Percentiles rank a stretch among this genome's conserved stretches.
Conservation (phyloP, 805 yeast genomes). For the Yamadazyma philogaea region DNA sequence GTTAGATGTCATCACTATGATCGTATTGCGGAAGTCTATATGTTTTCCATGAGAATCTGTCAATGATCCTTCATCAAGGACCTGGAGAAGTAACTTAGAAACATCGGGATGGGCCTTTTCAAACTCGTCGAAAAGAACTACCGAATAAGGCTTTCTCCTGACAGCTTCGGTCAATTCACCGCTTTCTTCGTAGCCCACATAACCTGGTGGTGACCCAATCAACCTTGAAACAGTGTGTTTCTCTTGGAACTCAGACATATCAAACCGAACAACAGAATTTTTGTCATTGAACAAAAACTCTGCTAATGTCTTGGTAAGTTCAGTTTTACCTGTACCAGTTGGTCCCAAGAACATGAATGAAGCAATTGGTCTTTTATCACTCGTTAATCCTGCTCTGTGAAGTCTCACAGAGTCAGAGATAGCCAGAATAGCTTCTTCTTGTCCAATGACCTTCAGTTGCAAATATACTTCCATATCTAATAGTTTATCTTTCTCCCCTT, state of each 20-base stretch:
- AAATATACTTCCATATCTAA: slow-evolving; percentile 81
- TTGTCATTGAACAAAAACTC: slow-evolving; percentile 90
- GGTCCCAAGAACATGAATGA: slow-evolving; percentile 97
- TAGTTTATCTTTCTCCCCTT: slow-evolving; percentile 90
- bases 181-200: slow-evolving; percentile 92
- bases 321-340: slow-evolving; percentile 98
- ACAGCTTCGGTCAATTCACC: slow-evolving; percentile 97
- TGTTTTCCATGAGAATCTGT: slow-evolving; percentile 95
- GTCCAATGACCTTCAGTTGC: slow-evolving; percentile 83
- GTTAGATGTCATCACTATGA: slow-evolving; percentile 94
- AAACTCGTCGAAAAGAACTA: slow-evolving; percentile 90
- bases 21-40: slow-evolving; percentile 91
- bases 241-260: slow-evolving; percentile 98
- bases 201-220: slow-evolving; percentile 98
- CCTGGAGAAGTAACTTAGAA: slow-evolving; percentile 86
- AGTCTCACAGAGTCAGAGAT: slow-evolving; percentile 92
- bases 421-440: slow-evolving; percentile 88
- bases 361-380: slow-evolving; percentile 93
- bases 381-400: slow-evolving; percentile 94
- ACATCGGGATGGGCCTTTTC: slow-evolving; percentile 97
- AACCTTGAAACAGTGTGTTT: slow-evolving; percentile 85
- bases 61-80: slow-evolving; percentile 88
- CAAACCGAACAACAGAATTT: slow-evolving; percentile 82
- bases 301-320: slow-evolving; percentile 87
- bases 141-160: slow-evolving; percentile 91